Conservation (phyloP, 345 rosid species). For the Gossypium herbaceum region DNA sequence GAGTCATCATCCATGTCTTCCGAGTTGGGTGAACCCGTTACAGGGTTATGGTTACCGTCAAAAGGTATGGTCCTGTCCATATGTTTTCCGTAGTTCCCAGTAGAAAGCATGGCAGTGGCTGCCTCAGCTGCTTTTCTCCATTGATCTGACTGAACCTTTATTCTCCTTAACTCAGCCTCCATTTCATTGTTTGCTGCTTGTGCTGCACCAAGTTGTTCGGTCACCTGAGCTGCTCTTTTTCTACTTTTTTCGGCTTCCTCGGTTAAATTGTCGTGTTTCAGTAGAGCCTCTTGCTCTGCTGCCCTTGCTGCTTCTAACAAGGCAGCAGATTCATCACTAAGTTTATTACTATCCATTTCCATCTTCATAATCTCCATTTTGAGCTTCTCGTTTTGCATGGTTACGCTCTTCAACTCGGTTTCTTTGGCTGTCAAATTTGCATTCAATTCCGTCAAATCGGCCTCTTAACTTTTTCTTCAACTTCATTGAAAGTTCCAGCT, state of each 20-base stretch:
- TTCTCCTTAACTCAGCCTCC: slow-evolving; percentile 82
- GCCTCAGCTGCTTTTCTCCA: slow-evolving; percentile 99
- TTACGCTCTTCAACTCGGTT: slow-evolving; percentile 39
- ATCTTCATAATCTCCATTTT: slow-evolving; percentile 43
- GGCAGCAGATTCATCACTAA: slow-evolving; percentile 33
- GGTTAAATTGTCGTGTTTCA: slow-evolving; percentile 45
- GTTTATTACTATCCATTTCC: slow-evolving; percentile 49
- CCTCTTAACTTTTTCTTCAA: slow-evolving; percentile 49
- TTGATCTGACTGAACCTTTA: slow-evolving; percentile 92
- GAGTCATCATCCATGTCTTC: slow-evolving; percentile 89
- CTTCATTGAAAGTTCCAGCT: slow-evolving; percentile 35
- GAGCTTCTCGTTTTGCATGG: slow-evolving; percentile 53
- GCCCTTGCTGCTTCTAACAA: slow-evolving; percentile 42
- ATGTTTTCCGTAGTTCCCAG: slow-evolving; percentile 66
- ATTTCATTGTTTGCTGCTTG: slow-evolving; percentile 67
- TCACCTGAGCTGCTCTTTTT: slow-evolving; percentile 54
- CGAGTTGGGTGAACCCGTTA: slow-evolving; percentile 58
- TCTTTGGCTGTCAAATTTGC: slow-evolving; percentile 49
- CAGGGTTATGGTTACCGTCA: slow-evolving; percentile 39
- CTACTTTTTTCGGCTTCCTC: slow-evolving; percentile 77
- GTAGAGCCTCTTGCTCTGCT: slow-evolving; percentile 60
- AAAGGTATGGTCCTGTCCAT: slow-evolving; percentile 60
- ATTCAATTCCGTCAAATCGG: slow-evolving; percentile 47
- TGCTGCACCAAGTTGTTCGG: slow-evolving; percentile 71
- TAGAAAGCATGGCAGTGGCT: slow-evolving; percentile 79